Base-by-base conservation (phyloP, 177 flowering plant species). In the Tripterygium wilfordii region DNA sequence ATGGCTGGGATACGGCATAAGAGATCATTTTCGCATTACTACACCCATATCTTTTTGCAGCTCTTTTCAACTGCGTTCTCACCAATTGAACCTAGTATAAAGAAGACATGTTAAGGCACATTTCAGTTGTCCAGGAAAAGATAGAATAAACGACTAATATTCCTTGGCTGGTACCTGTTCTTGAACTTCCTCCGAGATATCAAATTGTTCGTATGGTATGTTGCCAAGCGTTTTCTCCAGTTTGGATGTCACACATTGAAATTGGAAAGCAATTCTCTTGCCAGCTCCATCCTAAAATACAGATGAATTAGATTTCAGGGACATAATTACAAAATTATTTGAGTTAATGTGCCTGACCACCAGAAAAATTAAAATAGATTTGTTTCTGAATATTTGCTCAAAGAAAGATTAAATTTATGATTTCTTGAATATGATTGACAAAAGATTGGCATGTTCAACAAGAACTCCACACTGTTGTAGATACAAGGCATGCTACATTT, bases 31-130 rank as follows among this genome's bases (percentile, higher is more conserved):
- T 72, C 20, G 79, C 60, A 49, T 71, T 71, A 44, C 64, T 37
- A 33, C 75, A 68, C 2, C 83, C 82, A 53, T 80, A 74, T 67
- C 73, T 77, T 53, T 78, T 79, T 23, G 71, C 62, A 8, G 96
- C 98, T 67, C 98, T 73, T 68, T 64, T 78, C 77, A 91, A 56
- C 54, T 88, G 96, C 15, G 82, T 38, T 53, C 80, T 70, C 19
- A 82, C 95, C 66, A 91, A 66, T 36, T 65, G 90, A 60, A 91
- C 92, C 98, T 86, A 51, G 35, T 20, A 58, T 40, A 66, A 37
- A 2, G 53, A n/a, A 22, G 4, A 1, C 4, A 22, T 0, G 15
- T 39, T 29, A 10, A 62, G 10, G 13, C 21, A 6, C 16, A 9
- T 33, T 33, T 45, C 22, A 25, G 24, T 22, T 10, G n/a, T n/a